A percentile compares a stretch with the other conserved stretches of the same genome.
These are phyloP conservation scores for Colletotrichum godetiae DNA, from an alignment of 2,329 filamentous ascomycete genomes.

Conservation along the genomic window DNA sequence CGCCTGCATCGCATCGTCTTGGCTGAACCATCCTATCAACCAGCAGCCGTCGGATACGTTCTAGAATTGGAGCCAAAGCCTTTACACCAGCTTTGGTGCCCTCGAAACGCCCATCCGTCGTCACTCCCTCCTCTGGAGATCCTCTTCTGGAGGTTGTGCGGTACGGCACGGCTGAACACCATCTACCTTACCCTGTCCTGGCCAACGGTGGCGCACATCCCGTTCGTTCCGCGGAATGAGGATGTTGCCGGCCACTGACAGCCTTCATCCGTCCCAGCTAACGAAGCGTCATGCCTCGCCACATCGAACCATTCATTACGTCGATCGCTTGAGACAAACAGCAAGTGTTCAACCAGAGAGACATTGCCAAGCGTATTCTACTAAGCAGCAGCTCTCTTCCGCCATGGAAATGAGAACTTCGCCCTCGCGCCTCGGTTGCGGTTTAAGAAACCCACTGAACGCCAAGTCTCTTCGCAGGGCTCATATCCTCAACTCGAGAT, in stretches of 20 bases:
- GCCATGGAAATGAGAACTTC: background rate
- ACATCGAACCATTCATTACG: conserved; percentile 20
- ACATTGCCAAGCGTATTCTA: background rate
- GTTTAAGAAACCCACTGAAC: background rate
- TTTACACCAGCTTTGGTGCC: conserved; percentile 3
- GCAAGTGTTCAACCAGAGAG: background rate
- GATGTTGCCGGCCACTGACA: conserved; percentile 10
- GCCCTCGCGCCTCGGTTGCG: background rate
- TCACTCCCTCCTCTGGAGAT: background rate
- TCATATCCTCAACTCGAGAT: background rate
- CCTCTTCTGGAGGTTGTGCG: background rate
- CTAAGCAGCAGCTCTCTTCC: background rate
- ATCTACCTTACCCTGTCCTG: conserved; percentile 2
- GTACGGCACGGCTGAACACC: background rate
- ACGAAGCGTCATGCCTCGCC: background rate
- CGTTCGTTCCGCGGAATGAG: conserved; percentile 13
- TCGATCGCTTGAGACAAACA: conserved; percentile 6
- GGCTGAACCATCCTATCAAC: conserved; percentile 13
- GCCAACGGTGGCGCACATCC: conserved; percentile 15
- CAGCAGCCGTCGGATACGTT: conserved; percentile 17
- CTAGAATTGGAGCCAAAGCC: conserved; percentile 22
- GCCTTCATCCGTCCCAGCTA: background rate
- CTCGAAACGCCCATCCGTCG: conserved; percentile 7
- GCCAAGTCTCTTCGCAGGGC: background rate
- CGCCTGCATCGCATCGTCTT: conserved; percentile 24